Evolutionary conservation across 257 asterid genomes (phyloP).

Genomic region (Oldenlandia corymbosa): DNA sequence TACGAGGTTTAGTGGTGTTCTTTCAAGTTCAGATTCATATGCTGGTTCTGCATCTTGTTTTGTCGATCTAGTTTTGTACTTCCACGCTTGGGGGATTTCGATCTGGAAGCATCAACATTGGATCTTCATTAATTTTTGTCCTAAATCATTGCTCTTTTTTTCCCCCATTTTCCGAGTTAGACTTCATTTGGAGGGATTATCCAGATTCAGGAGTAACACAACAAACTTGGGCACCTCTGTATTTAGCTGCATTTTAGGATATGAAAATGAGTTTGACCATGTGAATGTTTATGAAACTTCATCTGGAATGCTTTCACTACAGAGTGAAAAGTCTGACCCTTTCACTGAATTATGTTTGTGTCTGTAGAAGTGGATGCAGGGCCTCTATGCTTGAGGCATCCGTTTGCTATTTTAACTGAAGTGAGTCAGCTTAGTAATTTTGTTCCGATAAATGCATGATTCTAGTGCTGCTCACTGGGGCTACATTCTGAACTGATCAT

Average conservation of each 20-base stretch:
- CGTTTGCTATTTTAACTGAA: constrained; percentile 15
- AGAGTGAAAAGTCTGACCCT: background rate
- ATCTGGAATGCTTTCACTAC: background rate
- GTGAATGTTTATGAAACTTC: background rate
- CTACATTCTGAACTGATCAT: background rate
- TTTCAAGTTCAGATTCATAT: background rate
- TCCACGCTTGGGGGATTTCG: background rate
- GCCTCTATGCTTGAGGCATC: constrained; percentile 14
- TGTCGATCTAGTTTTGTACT: background rate
- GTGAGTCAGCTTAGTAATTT: constrained; percentile 4
- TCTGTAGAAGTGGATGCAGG: constrained; percentile 11
- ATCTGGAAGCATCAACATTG: constrained; percentile 6
- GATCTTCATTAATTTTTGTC: background rate
- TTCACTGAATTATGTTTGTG: background rate
- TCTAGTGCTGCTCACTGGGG: background rate
- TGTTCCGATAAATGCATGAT: background rate
- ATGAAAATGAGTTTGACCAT: background rate
- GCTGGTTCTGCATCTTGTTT: background rate
- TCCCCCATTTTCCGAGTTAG: background rate
- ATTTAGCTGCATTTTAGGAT: background rate
- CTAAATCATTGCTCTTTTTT: background rate
- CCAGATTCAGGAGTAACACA: background rate
- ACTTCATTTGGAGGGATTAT: background rate
- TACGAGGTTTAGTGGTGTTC: too few species aligned
- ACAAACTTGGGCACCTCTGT: background rate